Percentiles rank a stretch among this genome's conserved stretches.
Evolutionary conservation across 2,329 filamentous ascomycete species (phyloP).

Genomic region (Ascochyta viciae-villosae): DNA sequence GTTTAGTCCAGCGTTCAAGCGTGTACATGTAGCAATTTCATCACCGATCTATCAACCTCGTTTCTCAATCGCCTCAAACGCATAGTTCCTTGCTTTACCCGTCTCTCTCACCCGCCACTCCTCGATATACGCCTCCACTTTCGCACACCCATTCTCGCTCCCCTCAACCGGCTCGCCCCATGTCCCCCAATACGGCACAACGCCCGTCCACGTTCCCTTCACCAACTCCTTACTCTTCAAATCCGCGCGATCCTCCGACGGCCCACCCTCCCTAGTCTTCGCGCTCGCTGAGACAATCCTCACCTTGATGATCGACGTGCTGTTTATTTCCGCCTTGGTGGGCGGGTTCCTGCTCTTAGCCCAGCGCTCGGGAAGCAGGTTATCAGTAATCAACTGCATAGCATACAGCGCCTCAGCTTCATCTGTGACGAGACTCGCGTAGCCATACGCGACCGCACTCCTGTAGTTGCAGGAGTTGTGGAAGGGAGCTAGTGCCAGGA

Average conservation of each 20-base stretch:
- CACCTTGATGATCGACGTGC: slow-evolving; percentile 40
- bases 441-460: slow-evolving; percentile 38
- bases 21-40: neutral
- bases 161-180: slow-evolving; percentile 43
- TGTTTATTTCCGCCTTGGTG: slow-evolving; percentile 35
- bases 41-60: neutral
- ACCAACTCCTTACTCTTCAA: slow-evolving; percentile 34
- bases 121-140: slow-evolving; percentile 68
- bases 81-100: slow-evolving; percentile 24
- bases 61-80: slow-evolving; percentile 36
- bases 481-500: slow-evolving; percentile 45
- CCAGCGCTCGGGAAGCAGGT: slow-evolving; percentile 43
- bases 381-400: slow-evolving; percentile 43
- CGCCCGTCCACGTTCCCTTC: slow-evolving; percentile 43
- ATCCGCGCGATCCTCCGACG: slow-evolving; percentile 44
- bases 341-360: slow-evolving; percentile 39
- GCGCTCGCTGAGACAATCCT: slow-evolving; percentile 40
- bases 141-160: slow-evolving; percentile 52
- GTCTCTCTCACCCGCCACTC: slow-evolving; percentile 44
- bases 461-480: slow-evolving; percentile 49
- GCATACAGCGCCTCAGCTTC: slow-evolving; percentile 37
- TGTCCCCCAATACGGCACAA: slow-evolving; percentile 43
- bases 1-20: slow-evolving; percentile 1
- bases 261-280: slow-evolving; percentile 44
- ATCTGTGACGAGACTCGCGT: slow-evolving; percentile 35